phyloP scores from a whole-genome alignment of 345 rosid species.

The Limnanthes douglasii region DNA sequence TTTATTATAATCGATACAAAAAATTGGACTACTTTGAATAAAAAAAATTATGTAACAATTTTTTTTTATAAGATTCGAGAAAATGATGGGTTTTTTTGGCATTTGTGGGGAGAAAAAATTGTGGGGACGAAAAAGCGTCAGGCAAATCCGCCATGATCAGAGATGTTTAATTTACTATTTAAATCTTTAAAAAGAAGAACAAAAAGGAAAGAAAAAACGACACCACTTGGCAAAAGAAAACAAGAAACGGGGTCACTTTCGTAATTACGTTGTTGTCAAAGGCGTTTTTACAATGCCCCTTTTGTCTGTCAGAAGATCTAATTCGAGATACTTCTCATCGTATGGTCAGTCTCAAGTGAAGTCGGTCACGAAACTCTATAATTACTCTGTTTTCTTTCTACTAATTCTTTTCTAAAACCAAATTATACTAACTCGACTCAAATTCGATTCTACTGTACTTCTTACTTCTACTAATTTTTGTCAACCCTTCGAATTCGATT shows the following conservation, averaged over 20 bases:
- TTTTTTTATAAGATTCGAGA: constrained; percentile 29
- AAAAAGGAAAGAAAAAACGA: background rate
- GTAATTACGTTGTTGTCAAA: constrained; percentile 20
- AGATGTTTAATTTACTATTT: too few relatives aligned
- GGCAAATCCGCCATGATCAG: constrained; percentile 24
- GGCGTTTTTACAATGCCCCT: constrained; percentile 9
- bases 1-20: too few relatives aligned
- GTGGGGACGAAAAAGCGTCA: constrained; percentile 35
- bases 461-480: too few relatives aligned
- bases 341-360: constrained; percentile 48
- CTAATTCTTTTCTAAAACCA: too few relatives aligned
- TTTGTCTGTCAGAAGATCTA: constrained; percentile 68
- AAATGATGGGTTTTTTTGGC: constrained; percentile 36
- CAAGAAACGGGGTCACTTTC: constrained; percentile 10
- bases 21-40: too few relatives aligned
- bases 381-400: constrained; percentile 5
- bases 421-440: too few relatives aligned
- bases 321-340: constrained; percentile 31
- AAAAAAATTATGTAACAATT: too few relatives aligned
- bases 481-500: too few relatives aligned
- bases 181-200: background rate
- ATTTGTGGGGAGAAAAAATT: constrained; percentile 18
- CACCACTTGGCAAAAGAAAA: too few relatives aligned
- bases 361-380: constrained; percentile 13
- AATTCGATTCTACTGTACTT: too few relatives aligned